Evolutionary conservation across 129 eudicot genomes (phyloP), one percentile per base, ranked within the genome.

Genomic region (Dittrichia graveolens): DNA sequence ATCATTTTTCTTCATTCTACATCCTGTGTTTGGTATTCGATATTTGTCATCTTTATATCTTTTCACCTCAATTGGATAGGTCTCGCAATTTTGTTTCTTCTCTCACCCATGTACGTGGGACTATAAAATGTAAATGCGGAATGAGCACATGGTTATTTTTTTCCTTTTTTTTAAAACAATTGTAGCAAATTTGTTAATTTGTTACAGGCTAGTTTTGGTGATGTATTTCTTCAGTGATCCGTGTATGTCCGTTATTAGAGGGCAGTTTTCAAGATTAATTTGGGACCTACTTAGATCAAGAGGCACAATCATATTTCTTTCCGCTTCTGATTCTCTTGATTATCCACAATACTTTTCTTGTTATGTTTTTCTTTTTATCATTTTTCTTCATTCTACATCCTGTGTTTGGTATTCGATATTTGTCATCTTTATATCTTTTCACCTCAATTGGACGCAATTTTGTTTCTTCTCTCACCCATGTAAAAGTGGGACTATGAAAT

Each of bases 341-440:
- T 24, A 24, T 2, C 31, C 31, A 24, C 31, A 24, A 24, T 24
- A 24, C 31, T 24, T 2, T 24, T 24, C 31, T 24, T 24, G 31
- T 24, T 24, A 24, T 24, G 31, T 24, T 24, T 24, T 24, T n/a
- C n/a, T n/a, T n/a, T n/a, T n/a, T n/a, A n/a, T n/a, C n/a, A n/a
- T 40, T 16, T 39, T 15, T 15, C 48, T 63, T 40, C 10, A 41
- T 63, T 19, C 18, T 52, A 8, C 18, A 54, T 39, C 18, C 34
- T 52, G 40, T 4, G 38, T 50, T 40, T 49, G 62, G 50, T 38
- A 69, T 52, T 69, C 39, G 50, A 52, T 50, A 50, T 69, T 38
- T 37, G 35, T 62, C 35, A 52, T 11, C 18, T 14, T 63, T 63
- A 63, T 41, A 15, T 63, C 24, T 42, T 6, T 4, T 63, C 48